Evolutionary conservation across 148 eudicot genomes (phyloP).

Genomic region (Fagopyrum tataricum): DNA sequence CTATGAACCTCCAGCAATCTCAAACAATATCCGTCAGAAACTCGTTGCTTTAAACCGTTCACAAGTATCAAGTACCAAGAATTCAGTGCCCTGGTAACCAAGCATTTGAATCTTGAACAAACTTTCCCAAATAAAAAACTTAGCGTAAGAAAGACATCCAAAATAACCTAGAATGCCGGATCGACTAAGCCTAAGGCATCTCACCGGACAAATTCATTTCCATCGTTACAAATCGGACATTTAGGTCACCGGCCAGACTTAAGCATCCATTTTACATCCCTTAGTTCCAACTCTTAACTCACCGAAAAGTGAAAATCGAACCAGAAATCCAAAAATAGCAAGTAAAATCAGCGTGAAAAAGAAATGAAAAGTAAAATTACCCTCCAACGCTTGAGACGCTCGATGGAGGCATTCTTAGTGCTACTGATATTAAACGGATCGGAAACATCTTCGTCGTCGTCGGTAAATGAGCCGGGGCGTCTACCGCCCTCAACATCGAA

Average conservation of each 20-base stretch:
- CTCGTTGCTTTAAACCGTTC: neutral
- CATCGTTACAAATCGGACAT: neutral
- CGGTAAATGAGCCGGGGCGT: neutral
- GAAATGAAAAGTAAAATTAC: slow-evolving; percentile 1
- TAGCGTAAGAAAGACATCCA: neutral
- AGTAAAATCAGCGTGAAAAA: neutral
- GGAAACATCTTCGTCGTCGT: slow-evolving; percentile 16
- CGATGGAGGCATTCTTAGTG: slow-evolving; percentile 21
- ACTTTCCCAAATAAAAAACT: neutral
- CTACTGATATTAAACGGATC: slow-evolving; percentile 18
- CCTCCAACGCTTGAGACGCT: slow-evolving; percentile 22
- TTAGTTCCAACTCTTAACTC: neutral
- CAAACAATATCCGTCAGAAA: neutral
- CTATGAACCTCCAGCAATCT: neutral
- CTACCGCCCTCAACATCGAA: slow-evolving; percentile 14
- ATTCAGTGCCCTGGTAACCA: neutral
- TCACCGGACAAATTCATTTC: neutral
- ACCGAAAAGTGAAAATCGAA: neutral
- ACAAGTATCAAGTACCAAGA: neutral
- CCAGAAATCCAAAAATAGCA: neutral
- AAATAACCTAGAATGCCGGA: neutral
- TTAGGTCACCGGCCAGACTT: neutral
- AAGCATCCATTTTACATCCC: neutral
- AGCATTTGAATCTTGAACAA: neutral
- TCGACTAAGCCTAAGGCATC: neutral